Conservation (phyloP, 768 basidiomycete species). For the Pleurotus cornucopiae region DNA sequence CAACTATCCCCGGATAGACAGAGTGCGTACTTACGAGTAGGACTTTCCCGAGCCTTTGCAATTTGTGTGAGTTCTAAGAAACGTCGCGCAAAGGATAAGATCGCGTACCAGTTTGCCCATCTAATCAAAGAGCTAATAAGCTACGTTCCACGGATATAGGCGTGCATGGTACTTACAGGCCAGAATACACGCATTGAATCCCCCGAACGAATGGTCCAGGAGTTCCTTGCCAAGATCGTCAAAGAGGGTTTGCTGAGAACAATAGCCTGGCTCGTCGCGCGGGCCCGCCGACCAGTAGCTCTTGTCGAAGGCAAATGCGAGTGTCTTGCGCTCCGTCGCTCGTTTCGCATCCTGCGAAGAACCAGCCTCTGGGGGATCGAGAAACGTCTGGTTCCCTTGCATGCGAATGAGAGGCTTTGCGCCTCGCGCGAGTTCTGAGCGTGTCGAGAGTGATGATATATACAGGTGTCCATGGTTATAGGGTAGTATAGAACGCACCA, state of each 20-base stretch:
- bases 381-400: constrained; percentile 88
- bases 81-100: not conserved
- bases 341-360: constrained; percentile 68
- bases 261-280: constrained; percentile 85
- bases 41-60: constrained; percentile 82
- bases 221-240: constrained; percentile 93
- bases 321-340: constrained; percentile 85
- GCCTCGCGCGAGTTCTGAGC: constrained; percentile 83
- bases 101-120: constrained; percentile 81
- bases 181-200: constrained; percentile 98
- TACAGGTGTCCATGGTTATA: constrained; percentile 6
- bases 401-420: constrained; percentile 94
- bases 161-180: constrained; percentile 70
- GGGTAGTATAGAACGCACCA: constrained; percentile 48
- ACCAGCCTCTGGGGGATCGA: constrained; percentile 84
- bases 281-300: constrained; percentile 95
- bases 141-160: not conserved
- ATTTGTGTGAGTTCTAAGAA: constrained; percentile 8
- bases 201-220: constrained; percentile 91
- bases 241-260: constrained; percentile 92
- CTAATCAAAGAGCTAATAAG: constrained; percentile 21
- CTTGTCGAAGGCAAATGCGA: constrained; percentile 95
- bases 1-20: not conserved
- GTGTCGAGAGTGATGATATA: constrained; percentile 2
- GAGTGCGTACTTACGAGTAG: constrained; percentile 60